Base-by-base conservation (phyloP, 805 yeast species). In the Saturnispora besseyi region DNA sequence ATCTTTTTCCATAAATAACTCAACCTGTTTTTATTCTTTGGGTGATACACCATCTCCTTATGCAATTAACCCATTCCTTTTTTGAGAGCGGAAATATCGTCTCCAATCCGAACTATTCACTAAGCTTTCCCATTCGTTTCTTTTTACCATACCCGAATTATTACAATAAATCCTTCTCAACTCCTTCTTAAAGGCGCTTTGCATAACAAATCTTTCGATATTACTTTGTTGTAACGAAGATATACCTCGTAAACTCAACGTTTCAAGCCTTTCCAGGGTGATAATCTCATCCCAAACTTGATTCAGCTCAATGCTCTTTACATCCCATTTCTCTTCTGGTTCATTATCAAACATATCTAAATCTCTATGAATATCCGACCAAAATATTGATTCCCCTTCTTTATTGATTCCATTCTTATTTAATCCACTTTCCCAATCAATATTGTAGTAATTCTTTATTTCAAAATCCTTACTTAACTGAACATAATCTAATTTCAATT, bases 391-490 rank as follows among this genome's bases (percentile, higher is more conserved):
- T 48, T 51, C 33, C 45, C 41, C 10, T 40, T n/a, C 36, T 42
- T 50, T 34, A 37, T 22, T 34, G 44, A 46, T 32, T 34, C 61
- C 40, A 22, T 63, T 57, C 42, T 62, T 61, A 41, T 60, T 52
- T 31, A 34, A 44, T 43, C 54, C 33, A 47, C 52, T 52, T 22
- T 55, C 49, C 62, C 65, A 62, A 46, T 73, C 68, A 54, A 72
- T 75, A 18, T 66, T 55, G 44, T 59, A 64, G 28, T 69, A 66
- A 45, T 68, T 52, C 76, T 74, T 68, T 65, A 45, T 68, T 52
- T 76, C 74, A 59, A 82, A 87, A 65, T 88, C 96, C 13, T 72
- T 68, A 5, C 87, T 82, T 9, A 87, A 66, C 1, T 84, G 75
- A 7, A 87, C 57, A 44, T 75, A 74, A 5, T 79, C 79, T n/a